Percentiles rank a stretch among this genome's conserved stretches.
These are phyloP conservation scores for Haplosporangium sp. DNA, from an alignment of 371 early-diverging fungal genomes.

Conservation along the genomic window DNA sequence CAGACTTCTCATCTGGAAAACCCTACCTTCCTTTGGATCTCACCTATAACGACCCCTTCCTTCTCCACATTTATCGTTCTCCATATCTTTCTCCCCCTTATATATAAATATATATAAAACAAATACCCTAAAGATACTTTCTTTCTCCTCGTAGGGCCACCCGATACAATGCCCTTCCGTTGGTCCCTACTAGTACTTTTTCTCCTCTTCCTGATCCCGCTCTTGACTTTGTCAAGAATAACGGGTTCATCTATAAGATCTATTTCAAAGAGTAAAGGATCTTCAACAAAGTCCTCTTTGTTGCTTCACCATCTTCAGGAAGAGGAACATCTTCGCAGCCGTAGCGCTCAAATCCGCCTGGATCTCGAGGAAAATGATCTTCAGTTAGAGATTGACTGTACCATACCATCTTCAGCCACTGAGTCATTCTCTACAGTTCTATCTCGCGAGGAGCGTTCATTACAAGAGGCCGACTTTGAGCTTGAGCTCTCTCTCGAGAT, in stretches of 20 bases:
- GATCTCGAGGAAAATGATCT: constrained; percentile 50
- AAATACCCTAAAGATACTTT: background rate
- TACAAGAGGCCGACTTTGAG: constrained; percentile 53
- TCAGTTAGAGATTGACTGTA: constrained; percentile 37
- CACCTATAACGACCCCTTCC: background rate
- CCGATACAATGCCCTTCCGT: constrained; percentile 36
- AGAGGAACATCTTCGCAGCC: constrained; percentile 37
- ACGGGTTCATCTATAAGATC: background rate
- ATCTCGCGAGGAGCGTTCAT: constrained; percentile 25
- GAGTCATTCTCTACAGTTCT: background rate
- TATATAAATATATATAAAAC: background rate
- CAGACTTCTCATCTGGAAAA: background rate
- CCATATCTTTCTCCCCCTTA: background rate
- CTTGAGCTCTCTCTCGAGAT: constrained; percentile 47
- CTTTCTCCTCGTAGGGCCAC: constrained; percentile 4
- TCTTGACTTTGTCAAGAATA: constrained; percentile 39
- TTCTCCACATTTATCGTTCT: background rate
- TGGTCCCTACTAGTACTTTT: constrained; percentile 35
- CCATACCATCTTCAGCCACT: background rate
- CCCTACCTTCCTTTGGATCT: too few species aligned
- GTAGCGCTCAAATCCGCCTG: constrained; percentile 31
- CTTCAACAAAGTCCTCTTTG: background rate
- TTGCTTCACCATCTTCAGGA: constrained; percentile 43
- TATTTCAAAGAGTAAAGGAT: background rate
- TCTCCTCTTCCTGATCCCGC: constrained; percentile 37